phyloP scores from a whole-genome alignment of 306 rosid genomes.

The Dalbergia cultrata region DNA sequence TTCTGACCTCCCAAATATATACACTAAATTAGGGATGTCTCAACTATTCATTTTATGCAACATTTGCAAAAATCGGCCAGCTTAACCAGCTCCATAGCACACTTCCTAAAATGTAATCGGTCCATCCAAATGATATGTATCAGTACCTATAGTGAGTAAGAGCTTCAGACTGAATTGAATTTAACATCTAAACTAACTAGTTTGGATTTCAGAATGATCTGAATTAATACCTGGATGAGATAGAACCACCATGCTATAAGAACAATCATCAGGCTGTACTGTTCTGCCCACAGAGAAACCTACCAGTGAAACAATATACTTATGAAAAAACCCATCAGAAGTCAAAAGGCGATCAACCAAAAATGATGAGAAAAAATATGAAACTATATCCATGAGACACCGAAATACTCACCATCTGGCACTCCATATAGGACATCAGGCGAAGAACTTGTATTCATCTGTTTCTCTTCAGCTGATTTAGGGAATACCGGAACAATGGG shows the following conservation, averaged over 20 bases:
- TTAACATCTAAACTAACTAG: conserved; percentile 12
- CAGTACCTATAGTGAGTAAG: background rate
- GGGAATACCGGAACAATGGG: conserved; percentile 34
- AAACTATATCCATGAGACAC: conserved; percentile 19
- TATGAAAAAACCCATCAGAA: conserved; percentile 39
- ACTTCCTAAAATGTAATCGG: background rate
- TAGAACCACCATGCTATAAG: conserved; percentile 45
- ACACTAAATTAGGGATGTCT: background rate
- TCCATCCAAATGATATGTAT: background rate
- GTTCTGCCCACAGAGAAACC: conserved; percentile 49
- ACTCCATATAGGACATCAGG: conserved; percentile 48
- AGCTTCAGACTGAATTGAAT: conserved; percentile 1
- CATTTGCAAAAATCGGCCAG: background rate
- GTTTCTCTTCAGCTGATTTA: conserved; percentile 44
- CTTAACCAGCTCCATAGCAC: background rate
- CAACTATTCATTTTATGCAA: background rate
- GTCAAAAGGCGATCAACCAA: conserved; percentile 42
- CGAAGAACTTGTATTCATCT: conserved; percentile 45
- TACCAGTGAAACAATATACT: conserved; percentile 19
- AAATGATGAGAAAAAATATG: conserved; percentile 21
- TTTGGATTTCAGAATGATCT: conserved; percentile 1
- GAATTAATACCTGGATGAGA: conserved; percentile 49
- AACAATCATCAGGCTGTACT: conserved; percentile 34
- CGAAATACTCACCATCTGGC: conserved; percentile 61
- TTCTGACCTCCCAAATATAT: conserved; percentile 2